These are phyloP conservation scores for Casuarina cunninghamiana DNA, from an alignment of 306 rosid genomes.

Conservation along the genomic window DNA sequence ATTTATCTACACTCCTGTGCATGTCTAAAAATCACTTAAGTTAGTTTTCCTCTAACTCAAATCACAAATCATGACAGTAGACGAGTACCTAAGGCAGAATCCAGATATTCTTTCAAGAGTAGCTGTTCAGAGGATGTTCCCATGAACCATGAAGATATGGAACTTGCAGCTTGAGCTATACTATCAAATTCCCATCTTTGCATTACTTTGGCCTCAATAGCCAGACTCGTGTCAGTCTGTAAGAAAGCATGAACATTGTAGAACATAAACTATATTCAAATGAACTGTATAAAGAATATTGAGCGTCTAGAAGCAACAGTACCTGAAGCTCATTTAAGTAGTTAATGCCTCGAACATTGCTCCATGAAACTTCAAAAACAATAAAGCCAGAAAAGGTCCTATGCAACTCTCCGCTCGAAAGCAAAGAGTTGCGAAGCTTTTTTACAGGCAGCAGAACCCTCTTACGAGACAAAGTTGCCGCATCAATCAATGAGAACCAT, in stretches of 20 bases:
- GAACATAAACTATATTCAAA: slow-evolving; percentile 17
- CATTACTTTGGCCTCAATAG: slow-evolving; percentile 77
- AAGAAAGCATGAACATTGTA: slow-evolving; percentile 25
- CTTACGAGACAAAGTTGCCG: slow-evolving; percentile 57
- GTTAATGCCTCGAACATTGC: slow-evolving; percentile 78
- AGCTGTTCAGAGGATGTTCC: slow-evolving; percentile 64
- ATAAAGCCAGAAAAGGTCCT: slow-evolving; percentile 86
- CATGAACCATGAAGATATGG: slow-evolving; percentile 79
- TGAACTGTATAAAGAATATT: slow-evolving; percentile 15
- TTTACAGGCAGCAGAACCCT: slow-evolving; percentile 79
- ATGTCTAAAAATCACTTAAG: not conserved
- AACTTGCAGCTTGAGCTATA: slow-evolving; percentile 79
- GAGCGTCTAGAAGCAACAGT: slow-evolving; percentile 25
- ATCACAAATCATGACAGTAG: not conserved
- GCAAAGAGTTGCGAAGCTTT: slow-evolving; percentile 63
- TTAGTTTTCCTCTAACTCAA: slow-evolving; percentile 1
- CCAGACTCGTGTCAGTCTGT: slow-evolving; percentile 92
- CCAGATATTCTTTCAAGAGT: slow-evolving; percentile 66
- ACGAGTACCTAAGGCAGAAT: slow-evolving; percentile 61
- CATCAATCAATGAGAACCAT: slow-evolving; percentile 75
- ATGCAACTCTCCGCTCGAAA: slow-evolving; percentile 66
- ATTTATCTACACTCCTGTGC: not conserved
- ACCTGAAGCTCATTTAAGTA: slow-evolving; percentile 98
- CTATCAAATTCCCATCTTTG: slow-evolving; percentile 95
- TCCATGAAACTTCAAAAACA: slow-evolving; percentile 86